These are phyloP conservation scores for Podospora pseudocomata DNA, from an alignment of 495 filamentous ascomycete genomes.

Conservation along the genomic window DNA sequence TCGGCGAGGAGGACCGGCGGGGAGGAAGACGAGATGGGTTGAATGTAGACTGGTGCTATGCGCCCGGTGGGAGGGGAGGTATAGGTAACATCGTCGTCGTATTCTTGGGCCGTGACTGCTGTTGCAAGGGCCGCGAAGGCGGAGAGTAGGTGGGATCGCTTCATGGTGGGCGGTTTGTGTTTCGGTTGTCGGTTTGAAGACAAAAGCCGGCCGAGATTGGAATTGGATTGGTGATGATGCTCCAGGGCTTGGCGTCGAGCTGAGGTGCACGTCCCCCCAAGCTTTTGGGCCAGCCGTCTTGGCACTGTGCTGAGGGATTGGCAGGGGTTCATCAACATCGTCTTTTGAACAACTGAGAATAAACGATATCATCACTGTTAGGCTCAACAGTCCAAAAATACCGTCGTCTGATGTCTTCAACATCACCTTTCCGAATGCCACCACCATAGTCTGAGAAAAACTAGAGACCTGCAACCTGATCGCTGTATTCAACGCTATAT, in stretches of 20 bases:
- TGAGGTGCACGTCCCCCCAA: neutral
- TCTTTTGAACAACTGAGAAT: neutral
- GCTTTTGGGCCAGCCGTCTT: neutral
- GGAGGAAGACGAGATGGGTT: conserved; percentile 36
- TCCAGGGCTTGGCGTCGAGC: neutral
- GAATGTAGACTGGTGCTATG: conserved; percentile 44
- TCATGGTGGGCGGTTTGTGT: conserved; percentile 17
- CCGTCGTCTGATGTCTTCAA: too few relatives aligned
- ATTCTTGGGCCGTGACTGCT: conserved; percentile 15
- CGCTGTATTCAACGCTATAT: neutral
- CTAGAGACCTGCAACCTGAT: neutral
- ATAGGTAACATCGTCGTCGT: conserved; percentile 7
- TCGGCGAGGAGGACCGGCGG: conserved; percentile 45
- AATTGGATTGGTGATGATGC: neutral
- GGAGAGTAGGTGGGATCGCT: conserved; percentile 15
- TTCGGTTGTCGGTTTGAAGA: neutral
- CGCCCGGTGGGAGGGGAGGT: conserved; percentile 1
- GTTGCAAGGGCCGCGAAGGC: conserved; percentile 32
- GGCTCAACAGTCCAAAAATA: too few relatives aligned
- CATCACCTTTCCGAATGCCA: too few relatives aligned
- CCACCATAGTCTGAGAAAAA: neutral
- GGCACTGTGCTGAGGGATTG: neutral
- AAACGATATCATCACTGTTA: too few relatives aligned
- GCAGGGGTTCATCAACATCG: neutral
- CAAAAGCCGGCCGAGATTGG: neutral